Evolutionary conservation across 2,329 filamentous ascomycete species (phyloP).

Genomic region (Stagonosporopsis rhizophila): DNA sequence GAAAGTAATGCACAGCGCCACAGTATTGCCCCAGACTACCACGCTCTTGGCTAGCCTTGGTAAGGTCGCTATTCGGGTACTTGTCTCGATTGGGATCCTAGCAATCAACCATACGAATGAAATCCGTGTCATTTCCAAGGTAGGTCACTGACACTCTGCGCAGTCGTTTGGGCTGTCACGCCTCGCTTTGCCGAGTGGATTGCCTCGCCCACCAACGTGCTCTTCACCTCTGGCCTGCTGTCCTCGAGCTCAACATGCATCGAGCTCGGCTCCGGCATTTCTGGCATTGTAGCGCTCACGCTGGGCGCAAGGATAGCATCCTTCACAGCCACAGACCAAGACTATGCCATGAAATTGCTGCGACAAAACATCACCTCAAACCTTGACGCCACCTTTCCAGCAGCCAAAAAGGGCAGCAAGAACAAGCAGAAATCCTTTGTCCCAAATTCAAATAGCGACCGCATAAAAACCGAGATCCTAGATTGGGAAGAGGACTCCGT

Average conservation of each 20-base stretch:
- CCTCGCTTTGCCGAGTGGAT: conserved; percentile 85
- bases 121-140: neutral
- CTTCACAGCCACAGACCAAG: conserved; percentile 87
- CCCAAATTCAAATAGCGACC: conserved; percentile 42
- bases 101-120: neutral
- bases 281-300: conserved; percentile 76
- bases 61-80: neutral
- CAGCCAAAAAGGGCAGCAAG: conserved; percentile 17
- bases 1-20: neutral
- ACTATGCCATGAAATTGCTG: conserved; percentile 81
- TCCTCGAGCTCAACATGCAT: conserved; percentile 66
- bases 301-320: conserved; percentile 66
- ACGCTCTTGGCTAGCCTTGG: conserved; percentile 33
- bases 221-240: conserved; percentile 66
- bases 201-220: conserved; percentile 65
- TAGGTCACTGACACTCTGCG: conserved; percentile 7
- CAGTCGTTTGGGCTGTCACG: conserved; percentile 91
- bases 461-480: conserved; percentile 52
- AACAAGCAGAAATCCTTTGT: conserved; percentile 48
- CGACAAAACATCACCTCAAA: conserved; percentile 77
- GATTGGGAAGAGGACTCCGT: conserved; percentile 80
- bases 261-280: conserved; percentile 89
- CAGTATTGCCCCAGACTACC: conserved; percentile 22
- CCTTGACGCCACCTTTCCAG: conserved; percentile 20
- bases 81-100: conserved; percentile 13